phyloP scores from a whole-genome alignment of 2,329 filamentous ascomycete genomes.

The Pseudogymnoascus sp. region DNA sequence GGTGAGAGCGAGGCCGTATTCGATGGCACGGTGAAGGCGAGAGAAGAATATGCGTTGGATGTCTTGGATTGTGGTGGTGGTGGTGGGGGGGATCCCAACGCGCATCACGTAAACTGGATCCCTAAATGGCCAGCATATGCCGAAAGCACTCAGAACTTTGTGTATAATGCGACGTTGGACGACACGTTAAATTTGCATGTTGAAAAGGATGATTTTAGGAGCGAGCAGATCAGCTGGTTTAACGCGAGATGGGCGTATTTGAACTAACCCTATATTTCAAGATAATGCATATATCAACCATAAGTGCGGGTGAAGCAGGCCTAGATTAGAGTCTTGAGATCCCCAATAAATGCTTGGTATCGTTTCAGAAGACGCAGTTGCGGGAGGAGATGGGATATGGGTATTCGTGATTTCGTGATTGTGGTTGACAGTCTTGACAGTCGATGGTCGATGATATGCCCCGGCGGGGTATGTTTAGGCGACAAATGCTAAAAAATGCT shows the following conservation, averaged over 20 bases:
- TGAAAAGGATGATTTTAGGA: constrained; percentile 9
- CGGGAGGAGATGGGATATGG: neutral
- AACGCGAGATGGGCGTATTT: constrained; percentile 43
- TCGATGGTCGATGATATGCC: neutral
- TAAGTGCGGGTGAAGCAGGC: neutral
- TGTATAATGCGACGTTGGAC: constrained; percentile 12
- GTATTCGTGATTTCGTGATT: neutral
- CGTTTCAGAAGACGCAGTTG: neutral
- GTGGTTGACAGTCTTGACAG: neutral
- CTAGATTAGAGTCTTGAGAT: neutral
- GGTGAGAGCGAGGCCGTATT: neutral
- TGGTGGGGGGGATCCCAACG: constrained; percentile 9
- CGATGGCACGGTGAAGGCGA: neutral
- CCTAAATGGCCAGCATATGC: neutral
- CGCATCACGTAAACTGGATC: constrained; percentile 10
- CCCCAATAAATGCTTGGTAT: neutral
- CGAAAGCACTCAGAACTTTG: neutral
- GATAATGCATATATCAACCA: neutral
- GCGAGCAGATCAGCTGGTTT: constrained; percentile 2
- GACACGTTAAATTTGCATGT: constrained; percentile 10
- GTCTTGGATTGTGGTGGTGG: neutral
- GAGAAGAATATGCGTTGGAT: neutral
- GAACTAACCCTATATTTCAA: neutral
- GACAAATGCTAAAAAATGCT: neutral
- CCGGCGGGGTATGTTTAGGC: constrained; percentile 7